Percentiles rank a stretch among this genome's conserved stretches.
Conservation (phyloP, 2,329 filamentous ascomycete genomes). For the Ophidiomyces ophidiicola region DNA sequence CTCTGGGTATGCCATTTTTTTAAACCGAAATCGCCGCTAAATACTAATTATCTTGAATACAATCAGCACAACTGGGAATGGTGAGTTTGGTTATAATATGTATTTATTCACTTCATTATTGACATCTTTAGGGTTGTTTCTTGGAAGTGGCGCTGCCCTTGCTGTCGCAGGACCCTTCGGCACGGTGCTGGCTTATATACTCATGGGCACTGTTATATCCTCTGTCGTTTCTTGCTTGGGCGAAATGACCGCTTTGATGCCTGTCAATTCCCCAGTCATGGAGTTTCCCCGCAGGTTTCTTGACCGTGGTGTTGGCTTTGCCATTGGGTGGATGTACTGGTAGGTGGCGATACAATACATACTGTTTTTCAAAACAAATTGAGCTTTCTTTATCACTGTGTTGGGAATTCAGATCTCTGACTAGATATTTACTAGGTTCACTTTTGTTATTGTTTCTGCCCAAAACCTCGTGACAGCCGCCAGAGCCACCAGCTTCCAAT, state of each 20-base stretch:
- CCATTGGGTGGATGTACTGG: conserved; percentile 38
- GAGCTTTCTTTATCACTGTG: neutral
- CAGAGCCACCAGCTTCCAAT: conserved; percentile 31
- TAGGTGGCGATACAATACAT: conserved; percentile 17
- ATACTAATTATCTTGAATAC: conserved; percentile 8
- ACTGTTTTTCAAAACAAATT: conserved; percentile 24
- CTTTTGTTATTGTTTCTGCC: conserved; percentile 22
- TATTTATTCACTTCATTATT: neutral
- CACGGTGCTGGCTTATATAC: conserved; percentile 30
- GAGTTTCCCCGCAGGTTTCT: conserved; percentile 32
- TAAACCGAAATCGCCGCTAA: neutral
- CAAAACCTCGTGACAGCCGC: conserved; percentile 31
- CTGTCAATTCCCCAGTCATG: conserved; percentile 33
- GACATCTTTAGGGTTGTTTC: conserved; percentile 25
- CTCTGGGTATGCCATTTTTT: conserved; percentile 26
- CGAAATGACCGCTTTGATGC: conserved; percentile 35
- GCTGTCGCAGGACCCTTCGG: conserved; percentile 32
- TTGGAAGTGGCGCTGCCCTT: conserved; percentile 32
- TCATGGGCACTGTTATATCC: conserved; percentile 35
- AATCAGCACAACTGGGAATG: conserved; percentile 31
- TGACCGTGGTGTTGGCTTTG: conserved; percentile 35
- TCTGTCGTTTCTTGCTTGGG: conserved; percentile 35
- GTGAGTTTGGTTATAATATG: conserved; percentile 16
- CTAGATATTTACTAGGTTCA: conserved; percentile 19
- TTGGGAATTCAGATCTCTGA: too few species aligned